These are phyloP conservation scores for Penicillium sp. DNA, from an alignment of 2,329 filamentous ascomycete species.

Conservation along the genomic window DNA sequence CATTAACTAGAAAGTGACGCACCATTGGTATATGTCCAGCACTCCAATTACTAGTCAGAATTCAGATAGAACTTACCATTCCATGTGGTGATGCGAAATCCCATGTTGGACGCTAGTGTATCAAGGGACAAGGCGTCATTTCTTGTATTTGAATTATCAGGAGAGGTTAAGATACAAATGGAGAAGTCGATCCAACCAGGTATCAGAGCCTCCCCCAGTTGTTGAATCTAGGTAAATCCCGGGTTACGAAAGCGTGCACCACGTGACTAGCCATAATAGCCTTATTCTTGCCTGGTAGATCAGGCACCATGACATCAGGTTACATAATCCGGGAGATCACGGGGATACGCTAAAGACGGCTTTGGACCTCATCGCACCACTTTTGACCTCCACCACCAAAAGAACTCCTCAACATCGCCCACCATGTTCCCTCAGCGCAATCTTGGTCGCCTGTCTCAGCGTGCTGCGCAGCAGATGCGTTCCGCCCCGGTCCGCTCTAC, in stretches of 20 bases:
- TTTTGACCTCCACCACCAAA: constrained; percentile 14
- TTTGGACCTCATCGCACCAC: constrained; percentile 23
- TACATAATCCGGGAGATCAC: constrained; percentile 26
- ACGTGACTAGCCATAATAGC: constrained; percentile 6
- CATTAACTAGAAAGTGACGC: constrained; percentile 59
- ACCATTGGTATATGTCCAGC: constrained; percentile 23
- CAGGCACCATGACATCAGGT: constrained; percentile 19
- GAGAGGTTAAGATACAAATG: not conserved
- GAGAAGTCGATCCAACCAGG: not conserved
- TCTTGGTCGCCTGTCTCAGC: constrained; percentile 61
- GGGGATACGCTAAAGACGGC: constrained; percentile 25
- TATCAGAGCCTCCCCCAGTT: not conserved
- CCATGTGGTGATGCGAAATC: constrained; percentile 79
- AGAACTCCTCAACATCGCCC: constrained; percentile 24
- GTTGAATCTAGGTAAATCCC: not conserved
- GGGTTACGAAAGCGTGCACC: not conserved
- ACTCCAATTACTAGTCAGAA: not conserved
- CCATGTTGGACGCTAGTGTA: constrained; percentile 51
- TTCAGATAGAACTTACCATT: constrained; percentile 58
- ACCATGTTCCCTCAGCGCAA: constrained; percentile 65
- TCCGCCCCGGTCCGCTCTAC: constrained; percentile 52
- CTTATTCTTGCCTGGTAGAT: not conserved
- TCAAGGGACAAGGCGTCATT: constrained; percentile 8
- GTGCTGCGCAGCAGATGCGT: constrained; percentile 60
- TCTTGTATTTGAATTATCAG: not conserved